Evolutionary conservation across 192 early-diverging fungal genomes (phyloP), one percentile per base, ranked within the genome.

Genomic region (Diversispora epigaea): DNA sequence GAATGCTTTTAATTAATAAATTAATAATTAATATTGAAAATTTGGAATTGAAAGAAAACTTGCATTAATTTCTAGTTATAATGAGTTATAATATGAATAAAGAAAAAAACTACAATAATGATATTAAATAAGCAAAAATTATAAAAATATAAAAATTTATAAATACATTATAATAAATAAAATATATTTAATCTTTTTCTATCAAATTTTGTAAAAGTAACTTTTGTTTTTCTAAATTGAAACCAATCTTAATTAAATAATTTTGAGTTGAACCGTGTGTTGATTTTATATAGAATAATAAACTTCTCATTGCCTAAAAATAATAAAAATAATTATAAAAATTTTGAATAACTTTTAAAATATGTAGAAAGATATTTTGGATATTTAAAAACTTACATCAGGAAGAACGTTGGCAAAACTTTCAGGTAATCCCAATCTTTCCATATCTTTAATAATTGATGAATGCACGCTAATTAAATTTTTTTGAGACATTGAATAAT

Each of bases 381-480:
- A n/a, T n/a, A n/a, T n/a, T n/a, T n/a, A n/a, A 22, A 3, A 64
- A 80, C 78, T 86, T 68, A 84, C 88, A 64, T 84, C 75, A 7
- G 80, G 78, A 21, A 82, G 80, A 21, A 85, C 79, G 57, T 86
- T 78, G 43, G 81, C 82, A 71, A 89, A 89, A 1, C 79, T 73
- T 52, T 80, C 69, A 17, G 84, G 81, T 71, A 89, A 76, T 0
- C 88, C 88, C 4, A 82, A 77, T 6, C 78, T 82, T 41, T 79
- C 77, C 82, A 89, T 85, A 60, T 88, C 83, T n/a, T 81, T 39
- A 54, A 84, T 77, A 76, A 88, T 83, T 67, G 79, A 76, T 32
- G 77, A 21, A 68, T 80, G 77, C 56, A 86, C 80, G 12, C 79
- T 79, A 6, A 17, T 77, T 61, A 89, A 77, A 32, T 79, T 81